Base-by-base conservation (phyloP, 2,329 filamentous ascomycete species). In the Ramichloridium luteum region DNA sequence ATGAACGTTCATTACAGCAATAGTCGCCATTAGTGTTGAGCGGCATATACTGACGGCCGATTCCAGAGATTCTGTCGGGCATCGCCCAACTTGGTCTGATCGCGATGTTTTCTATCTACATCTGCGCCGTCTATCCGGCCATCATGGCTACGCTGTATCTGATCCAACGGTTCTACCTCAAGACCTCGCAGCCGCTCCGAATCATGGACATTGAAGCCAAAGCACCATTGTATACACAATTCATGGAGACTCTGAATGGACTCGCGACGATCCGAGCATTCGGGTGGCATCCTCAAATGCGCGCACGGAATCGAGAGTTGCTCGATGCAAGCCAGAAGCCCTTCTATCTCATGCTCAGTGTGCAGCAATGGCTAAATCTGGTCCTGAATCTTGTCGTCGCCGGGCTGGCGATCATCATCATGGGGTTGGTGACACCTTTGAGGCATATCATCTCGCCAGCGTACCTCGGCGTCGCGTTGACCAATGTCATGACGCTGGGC, bases 171-270 rank as follows among this genome's bases (percentile, higher is more conserved):
- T 57, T 59, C 40, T 67, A 68, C 41, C 56, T 68, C 4, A 55
- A 54, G 9, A 67, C 64, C 5, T 64, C 61, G 4, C 56, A 63
- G 2, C 64, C 65, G 37, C 43, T 68, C 3, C 61, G 70, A 20
- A 56, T 69, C 12, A 54, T 72, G 10, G 69, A 72, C 45, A 54
- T 72, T 0, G 68, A 72, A 44, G 53, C 58, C 17, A 64, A 65
- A 36, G 58, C 59, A 1, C 64, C 65, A 0, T 52, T 71, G 0
- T 68, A 64, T 41, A 60, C 64, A 0, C 61, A 69, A 20, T 70
- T 72, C 39, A 48, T 62, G 6, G 68, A 72, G 34, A 64, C 63
- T 0, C 45, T 69, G 0, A 48, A 55, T 4, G 68, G 68, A 0
- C 40, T 70, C 0, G 40, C 57, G 1, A 70, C 64, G 0, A 62